Conservation (phyloP, 306 rosid genomes). For the Trichosanthes cucumerina region DNA sequence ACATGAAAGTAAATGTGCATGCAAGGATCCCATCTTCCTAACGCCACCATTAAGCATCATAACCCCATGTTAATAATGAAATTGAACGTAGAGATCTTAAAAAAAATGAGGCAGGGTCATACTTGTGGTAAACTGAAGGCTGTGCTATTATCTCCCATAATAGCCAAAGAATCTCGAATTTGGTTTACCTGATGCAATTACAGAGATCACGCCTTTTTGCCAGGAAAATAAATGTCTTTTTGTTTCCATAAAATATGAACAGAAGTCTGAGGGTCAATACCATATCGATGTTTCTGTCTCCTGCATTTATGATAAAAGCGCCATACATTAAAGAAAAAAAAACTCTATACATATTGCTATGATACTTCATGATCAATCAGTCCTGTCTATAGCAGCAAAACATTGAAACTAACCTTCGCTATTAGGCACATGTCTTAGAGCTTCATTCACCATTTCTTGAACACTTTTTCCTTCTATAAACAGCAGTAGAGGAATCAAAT, state of each 20-base stretch:
- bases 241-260: conserved; percentile 8
- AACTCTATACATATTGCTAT: conserved; percentile 7
- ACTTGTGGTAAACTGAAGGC: conserved; percentile 98
- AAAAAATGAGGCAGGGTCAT: conserved; percentile 20
- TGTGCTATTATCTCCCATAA: conserved; percentile 92
- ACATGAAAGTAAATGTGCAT: neutral
- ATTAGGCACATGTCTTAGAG: conserved; percentile 75
- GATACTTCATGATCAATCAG: conserved; percentile 10
- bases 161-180: conserved; percentile 86
- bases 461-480: conserved; percentile 85
- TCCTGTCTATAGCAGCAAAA: conserved; percentile 3
- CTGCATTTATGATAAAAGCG: conserved; percentile 43
- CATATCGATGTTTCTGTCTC: conserved; percentile 81
- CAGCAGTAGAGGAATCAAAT: conserved; percentile 15
- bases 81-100: conserved; percentile 1
- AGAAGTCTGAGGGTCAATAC: conserved; percentile 34
- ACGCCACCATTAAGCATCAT: neutral
- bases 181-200: conserved; percentile 68
- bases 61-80: neutral
- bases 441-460: conserved; percentile 89
- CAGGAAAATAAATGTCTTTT: conserved; percentile 9
- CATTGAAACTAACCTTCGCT: conserved; percentile 45
- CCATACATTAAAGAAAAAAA: conserved; percentile 21
- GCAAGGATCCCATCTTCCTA: neutral
- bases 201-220: conserved; percentile 15